phyloP scores from a whole-genome alignment of 192 early-diverging fungal species.

The Umbelopsis vinacea region DNA sequence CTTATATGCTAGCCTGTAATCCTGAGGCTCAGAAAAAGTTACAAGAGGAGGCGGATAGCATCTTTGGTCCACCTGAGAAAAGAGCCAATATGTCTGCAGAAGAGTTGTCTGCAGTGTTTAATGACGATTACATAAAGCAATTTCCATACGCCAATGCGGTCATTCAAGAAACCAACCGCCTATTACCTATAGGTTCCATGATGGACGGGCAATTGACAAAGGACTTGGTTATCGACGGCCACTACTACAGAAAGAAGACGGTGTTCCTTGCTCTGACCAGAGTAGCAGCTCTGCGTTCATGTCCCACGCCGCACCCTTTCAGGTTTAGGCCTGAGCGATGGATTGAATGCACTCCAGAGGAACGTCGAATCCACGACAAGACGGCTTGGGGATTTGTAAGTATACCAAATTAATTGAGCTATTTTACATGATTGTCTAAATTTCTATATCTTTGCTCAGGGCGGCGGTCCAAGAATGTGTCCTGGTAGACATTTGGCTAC shows the following conservation, averaged over 20 bases:
- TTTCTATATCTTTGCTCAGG: background rate
- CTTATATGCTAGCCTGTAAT: background rate
- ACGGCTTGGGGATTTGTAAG: constrained; percentile 9
- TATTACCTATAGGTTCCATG: background rate
- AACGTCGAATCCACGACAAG: constrained; percentile 9
- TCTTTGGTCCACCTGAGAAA: background rate
- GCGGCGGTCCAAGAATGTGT: constrained; percentile 17
- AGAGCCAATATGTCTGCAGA: background rate
- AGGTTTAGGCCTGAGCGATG: constrained; percentile 24
- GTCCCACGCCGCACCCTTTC: constrained; percentile 20
- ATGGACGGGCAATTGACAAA: constrained; percentile 3
- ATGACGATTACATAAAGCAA: constrained; percentile 3
- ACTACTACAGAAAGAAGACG: background rate
- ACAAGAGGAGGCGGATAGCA: constrained; percentile 11
- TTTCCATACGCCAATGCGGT: constrained; percentile 16
- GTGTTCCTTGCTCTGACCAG: background rate
- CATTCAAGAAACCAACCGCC: constrained; percentile 13
- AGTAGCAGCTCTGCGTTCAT: constrained; percentile 7
- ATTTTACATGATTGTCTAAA: background rate
- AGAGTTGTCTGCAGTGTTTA: background rate
- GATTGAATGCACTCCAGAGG: constrained; percentile 10
- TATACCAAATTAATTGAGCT: background rate
- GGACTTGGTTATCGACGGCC: background rate
- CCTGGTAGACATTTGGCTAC: constrained; percentile 16
- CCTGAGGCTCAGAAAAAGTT: constrained; percentile 2